Evolutionary conservation across 805 yeast species (phyloP), one percentile per base, ranked within the genome.

Genomic region (Saturnispora sanitii): DNA sequence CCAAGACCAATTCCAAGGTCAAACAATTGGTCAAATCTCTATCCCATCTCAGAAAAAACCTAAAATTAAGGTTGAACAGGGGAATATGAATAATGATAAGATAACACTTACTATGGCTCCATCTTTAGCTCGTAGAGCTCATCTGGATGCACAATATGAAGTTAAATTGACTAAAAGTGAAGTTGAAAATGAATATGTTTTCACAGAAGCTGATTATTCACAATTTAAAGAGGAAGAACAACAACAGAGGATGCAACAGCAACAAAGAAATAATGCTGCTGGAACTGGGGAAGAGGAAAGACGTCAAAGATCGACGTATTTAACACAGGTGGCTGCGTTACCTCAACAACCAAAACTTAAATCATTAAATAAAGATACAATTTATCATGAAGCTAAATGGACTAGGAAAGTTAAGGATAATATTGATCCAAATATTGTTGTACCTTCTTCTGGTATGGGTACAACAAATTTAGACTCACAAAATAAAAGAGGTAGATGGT

Each of bases 81-180:
- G n/a, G n/a, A n/a, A n/a, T n/a, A n/a, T n/a, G n/a, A n/a, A n/a
- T n/a, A n/a, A n/a, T n/a, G n/a, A n/a, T n/a, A n/a, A n/a, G n/a
- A n/a, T n/a, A n/a, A n/a, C n/a, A n/a, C n/a, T n/a, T n/a, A n/a
- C n/a, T n/a, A 60, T 82, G 43, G 71, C 77, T 49, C 68, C 73
- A 17, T 55, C 62, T n/a, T 53, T 65, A 31, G 65, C 61, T n/a
- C 67, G 61, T 21, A 66, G 67, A 43, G 66, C 66, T 23, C 71
- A 68, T 33, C 71, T 92, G 29, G 97, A 97, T 8, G 84, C 77
- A 52, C 83, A 82, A 49, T 92, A 88, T 57, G 92, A 86, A 52
- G 65, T 92, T 12, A 73, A 78, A 42, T 66, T 92, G 55, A 73
- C 83, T 19, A 86, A 86, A 59, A 77, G 81, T 34, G 76, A 75